Base-by-base conservation (phyloP, 2,329 filamentous ascomycete genomes). In the Ophiostoma novo-ulmi region DNA sequence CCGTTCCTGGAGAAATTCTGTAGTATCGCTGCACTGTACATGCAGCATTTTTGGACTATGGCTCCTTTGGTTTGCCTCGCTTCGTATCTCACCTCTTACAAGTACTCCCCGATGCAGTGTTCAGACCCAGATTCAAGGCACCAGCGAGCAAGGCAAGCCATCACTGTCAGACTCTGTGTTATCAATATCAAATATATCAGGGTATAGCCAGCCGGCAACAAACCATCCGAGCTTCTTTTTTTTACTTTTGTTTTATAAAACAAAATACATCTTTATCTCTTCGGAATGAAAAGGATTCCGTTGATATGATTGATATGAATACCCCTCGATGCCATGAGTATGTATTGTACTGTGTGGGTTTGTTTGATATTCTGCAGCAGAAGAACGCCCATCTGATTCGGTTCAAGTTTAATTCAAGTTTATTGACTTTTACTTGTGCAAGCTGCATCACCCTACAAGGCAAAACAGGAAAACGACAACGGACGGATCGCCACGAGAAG, bases 101-200 rank as follows among this genome's bases (percentile, higher is more conserved):
- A 20, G 58, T 63, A 63, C 58, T 26, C 58, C 58, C 58, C 58
- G 58, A 63, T 63, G 58, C 58, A 31, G 22, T 63, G 58, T 63
- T 8, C 58, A 58, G 17, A n/a, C 44, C 44, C 44, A 20, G 17
- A 48, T 48, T 48, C 44, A 48, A 48, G 17, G 44, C 44, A 48
- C 44, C 44, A 48, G 44, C 17, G 17, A n/a, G 20, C 44, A 48
- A 20, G 7, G 41, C 38, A 39, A 14, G 13, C 44, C 14, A 48
- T 20, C 17, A 48, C 44, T 48, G 44, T 48, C 44, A 48, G 17
- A 48, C 44, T 31, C 31, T n/a, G 17, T n/a, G 44, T 48, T 48
- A 48, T 48, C 44, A 48, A 6, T n/a, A 48, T 48, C 17, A n/a
- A 48, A 13, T 4, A 20, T 48, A n/a, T n/a, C 44, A 48, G 44